A percentile compares a stretch with the other conserved stretches of the same genome.
phyloP scores from a whole-genome alignment of 2,329 filamentous ascomycete species.

The Neofusicoccum sp. region DNA sequence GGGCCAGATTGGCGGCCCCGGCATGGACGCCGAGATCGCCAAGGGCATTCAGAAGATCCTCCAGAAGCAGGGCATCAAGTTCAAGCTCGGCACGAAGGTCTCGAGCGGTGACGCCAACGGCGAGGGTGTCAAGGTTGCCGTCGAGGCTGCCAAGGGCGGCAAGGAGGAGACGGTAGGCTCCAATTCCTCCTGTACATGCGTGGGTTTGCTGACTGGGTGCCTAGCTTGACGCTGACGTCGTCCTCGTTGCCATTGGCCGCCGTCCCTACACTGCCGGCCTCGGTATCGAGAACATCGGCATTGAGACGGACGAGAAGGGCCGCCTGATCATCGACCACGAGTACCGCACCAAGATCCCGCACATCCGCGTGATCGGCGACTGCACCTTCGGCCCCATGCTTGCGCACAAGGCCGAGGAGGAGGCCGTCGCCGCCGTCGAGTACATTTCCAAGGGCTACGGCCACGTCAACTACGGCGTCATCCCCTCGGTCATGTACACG shows the following conservation, averaged over 20 bases:
- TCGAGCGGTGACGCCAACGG: slow-evolving; percentile 76
- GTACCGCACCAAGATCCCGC: slow-evolving; percentile 95
- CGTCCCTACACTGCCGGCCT: slow-evolving; percentile 91
- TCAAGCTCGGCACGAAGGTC: slow-evolving; percentile 98
- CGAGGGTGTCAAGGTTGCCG: slow-evolving; percentile 73
- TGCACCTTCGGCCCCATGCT: slow-evolving; percentile 98
- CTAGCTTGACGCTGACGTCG: slow-evolving; percentile 88
- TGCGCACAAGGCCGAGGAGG: slow-evolving; percentile 98
- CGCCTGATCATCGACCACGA: slow-evolving; percentile 97
- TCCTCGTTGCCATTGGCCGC: slow-evolving; percentile 94
- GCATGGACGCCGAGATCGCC: slow-evolving; percentile 92
- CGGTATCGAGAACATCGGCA: slow-evolving; percentile 87
- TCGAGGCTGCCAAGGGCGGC: slow-evolving; percentile 93
- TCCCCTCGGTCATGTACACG: slow-evolving; percentile 99
- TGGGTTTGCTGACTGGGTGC: slow-evolving; percentile 21
- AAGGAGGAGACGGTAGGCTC: slow-evolving; percentile 77
- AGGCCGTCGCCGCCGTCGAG: slow-evolving; percentile 90
- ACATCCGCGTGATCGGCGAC: slow-evolving; percentile 96
- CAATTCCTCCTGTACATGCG: slow-evolving; percentile 16
- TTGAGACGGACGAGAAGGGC: slow-evolving; percentile 89
- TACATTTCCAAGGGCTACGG: slow-evolving; percentile 98
- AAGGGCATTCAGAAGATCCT: slow-evolving; percentile 92
- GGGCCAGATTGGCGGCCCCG: slow-evolving; percentile 91
- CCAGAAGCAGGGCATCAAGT: slow-evolving; percentile 94
- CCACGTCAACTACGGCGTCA: slow-evolving; percentile 97